These are phyloP conservation scores for Gracilaria domingensis DNA, from an alignment of 23 red algal genomes.

Conservation along the genomic window DNA sequence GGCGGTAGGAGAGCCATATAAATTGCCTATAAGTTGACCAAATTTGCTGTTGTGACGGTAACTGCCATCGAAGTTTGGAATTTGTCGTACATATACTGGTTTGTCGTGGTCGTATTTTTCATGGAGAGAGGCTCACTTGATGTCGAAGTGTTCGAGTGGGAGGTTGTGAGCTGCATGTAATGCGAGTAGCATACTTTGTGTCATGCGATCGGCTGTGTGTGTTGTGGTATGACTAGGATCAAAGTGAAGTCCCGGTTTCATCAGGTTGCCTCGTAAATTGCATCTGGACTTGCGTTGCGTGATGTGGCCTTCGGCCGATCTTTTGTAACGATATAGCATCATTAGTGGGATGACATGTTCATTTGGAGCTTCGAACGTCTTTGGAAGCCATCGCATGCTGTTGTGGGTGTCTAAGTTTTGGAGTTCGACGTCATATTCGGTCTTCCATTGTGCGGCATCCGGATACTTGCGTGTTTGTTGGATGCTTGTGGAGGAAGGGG, in stretches of 20 bases:
- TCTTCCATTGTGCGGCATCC: slow-evolving; percentile 6
- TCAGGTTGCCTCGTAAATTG: slow-evolving; percentile 34
- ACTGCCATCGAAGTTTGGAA: background rate
- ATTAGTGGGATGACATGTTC: background rate
- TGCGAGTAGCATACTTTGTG: slow-evolving; percentile 28
- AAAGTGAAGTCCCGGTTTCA: slow-evolving; percentile 56
- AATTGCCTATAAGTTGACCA: background rate
- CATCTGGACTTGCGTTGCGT: slow-evolving; percentile 21
- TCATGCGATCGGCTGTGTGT: slow-evolving; percentile 19
- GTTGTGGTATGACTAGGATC: slow-evolving; percentile 36
- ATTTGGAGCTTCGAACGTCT: background rate
- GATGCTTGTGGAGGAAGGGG: background rate
- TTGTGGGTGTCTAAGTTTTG: background rate
- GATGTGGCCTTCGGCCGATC: slow-evolving; percentile 1
- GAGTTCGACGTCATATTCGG: slow-evolving; percentile 2
- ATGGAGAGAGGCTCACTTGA: background rate
- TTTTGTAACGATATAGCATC: slow-evolving; percentile 19
- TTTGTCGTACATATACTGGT: background rate
- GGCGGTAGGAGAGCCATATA: slow-evolving; percentile 10
- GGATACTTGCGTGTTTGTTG: slow-evolving; percentile 17
- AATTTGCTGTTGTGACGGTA: background rate
- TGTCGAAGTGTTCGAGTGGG: background rate
- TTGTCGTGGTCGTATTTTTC: background rate
- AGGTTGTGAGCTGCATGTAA: background rate
- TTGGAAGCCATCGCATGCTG: background rate